phyloP scores from a whole-genome alignment of 768 basidiomycete genomes.

The Mycena leptocephala region DNA sequence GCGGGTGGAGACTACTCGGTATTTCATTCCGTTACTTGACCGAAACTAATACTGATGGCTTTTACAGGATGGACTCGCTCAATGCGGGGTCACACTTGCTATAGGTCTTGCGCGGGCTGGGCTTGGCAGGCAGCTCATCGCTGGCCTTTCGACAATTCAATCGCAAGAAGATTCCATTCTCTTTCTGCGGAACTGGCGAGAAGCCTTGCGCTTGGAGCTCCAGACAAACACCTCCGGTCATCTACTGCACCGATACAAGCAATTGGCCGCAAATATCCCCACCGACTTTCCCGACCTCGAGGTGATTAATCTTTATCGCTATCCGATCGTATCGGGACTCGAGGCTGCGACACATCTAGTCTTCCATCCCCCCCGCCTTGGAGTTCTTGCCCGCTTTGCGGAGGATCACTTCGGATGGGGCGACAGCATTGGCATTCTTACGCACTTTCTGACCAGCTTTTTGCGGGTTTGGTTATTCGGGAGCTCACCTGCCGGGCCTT shows the following conservation, averaged over 20 bases:
- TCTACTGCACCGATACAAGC: slow-evolving; percentile 40
- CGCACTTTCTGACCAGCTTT: slow-evolving; percentile 21
- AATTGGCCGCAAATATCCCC: slow-evolving; percentile 46
- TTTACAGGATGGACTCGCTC: background rate
- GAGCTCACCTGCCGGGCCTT: background rate
- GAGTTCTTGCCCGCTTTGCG: slow-evolving; percentile 21
- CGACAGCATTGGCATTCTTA: slow-evolving; percentile 14
- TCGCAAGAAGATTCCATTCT: background rate
- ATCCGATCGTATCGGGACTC: slow-evolving; percentile 45
- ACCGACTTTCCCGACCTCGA: slow-evolving; percentile 50
- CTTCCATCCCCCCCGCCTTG: slow-evolving; percentile 4
- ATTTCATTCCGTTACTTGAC: too few species aligned
- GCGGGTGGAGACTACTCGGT: slow-evolving; percentile 61
- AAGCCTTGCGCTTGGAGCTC: slow-evolving; percentile 11
- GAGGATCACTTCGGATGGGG: slow-evolving; percentile 25
- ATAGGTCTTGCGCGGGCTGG: slow-evolving; percentile 22
- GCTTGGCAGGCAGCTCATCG: slow-evolving; percentile 20
- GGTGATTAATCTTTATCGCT: slow-evolving; percentile 56
- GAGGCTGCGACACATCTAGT: background rate
- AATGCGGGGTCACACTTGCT: background rate
- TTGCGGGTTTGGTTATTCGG: slow-evolving; percentile 18
- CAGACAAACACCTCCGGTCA: slow-evolving; percentile 33
- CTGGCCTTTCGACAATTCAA: background rate
- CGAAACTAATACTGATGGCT: background rate
- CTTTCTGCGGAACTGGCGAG: slow-evolving; percentile 11